Evolutionary conservation across 192 early-diverging fungal genomes (phyloP).

Genomic region (Podila clonocystis): DNA sequence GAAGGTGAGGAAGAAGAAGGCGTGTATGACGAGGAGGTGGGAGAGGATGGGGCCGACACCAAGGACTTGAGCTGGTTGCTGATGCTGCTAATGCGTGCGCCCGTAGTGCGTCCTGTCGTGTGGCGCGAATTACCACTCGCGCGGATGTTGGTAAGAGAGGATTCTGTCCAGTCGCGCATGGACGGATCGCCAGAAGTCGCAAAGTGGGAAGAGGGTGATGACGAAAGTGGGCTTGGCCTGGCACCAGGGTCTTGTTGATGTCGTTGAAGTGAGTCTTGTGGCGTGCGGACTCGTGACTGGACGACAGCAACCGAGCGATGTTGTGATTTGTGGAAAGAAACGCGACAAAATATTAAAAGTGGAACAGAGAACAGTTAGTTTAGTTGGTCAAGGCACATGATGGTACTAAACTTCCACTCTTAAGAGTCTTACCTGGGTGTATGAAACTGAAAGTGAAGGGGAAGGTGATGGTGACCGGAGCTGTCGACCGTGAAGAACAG

Average conservation of each 20-base stretch:
- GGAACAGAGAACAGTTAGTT: too few relatives aligned
- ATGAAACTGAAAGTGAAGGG: not conserved
- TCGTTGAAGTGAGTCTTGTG: too few relatives aligned
- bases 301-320: too few relatives aligned
- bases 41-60: constrained; percentile 2
- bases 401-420: too few relatives aligned
- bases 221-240: too few relatives aligned
- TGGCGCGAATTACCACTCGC: not conserved
- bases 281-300: too few relatives aligned
- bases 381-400: too few relatives aligned
- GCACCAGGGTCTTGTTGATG: too few relatives aligned
- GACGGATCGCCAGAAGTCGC: not conserved
- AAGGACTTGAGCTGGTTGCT: not conserved
- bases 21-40: not conserved
- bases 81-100: not conserved
- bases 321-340: too few relatives aligned
- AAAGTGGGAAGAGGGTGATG: not conserved
- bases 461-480: constrained; percentile 10
- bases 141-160: constrained; percentile 15
- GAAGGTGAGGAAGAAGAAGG: constrained; percentile 5
- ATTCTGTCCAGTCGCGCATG: constrained; percentile 6
- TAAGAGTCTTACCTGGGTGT: not conserved
- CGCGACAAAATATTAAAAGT: too few relatives aligned
- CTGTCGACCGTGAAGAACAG: not conserved
- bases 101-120: not conserved